Conservation (phyloP, 1,284 basidiomycete genomes). For the Ustilago trichophora region DNA sequence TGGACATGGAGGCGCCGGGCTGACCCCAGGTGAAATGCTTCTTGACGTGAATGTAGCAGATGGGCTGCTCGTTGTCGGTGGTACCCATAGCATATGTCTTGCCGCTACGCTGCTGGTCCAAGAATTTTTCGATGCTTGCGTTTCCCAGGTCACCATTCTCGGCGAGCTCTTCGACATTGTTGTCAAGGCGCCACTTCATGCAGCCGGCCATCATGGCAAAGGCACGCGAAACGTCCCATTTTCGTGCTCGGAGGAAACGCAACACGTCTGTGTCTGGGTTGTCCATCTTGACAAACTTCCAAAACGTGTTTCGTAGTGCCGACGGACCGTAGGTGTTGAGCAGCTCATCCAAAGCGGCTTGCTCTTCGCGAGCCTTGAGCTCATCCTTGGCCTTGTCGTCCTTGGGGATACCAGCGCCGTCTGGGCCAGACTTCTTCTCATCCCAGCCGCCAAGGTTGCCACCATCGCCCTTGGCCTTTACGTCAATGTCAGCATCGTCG, state of each 20-base stretch:
- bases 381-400: constrained; percentile 64
- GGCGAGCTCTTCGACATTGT: constrained; percentile 65
- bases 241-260: constrained; percentile 67
- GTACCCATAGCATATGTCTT: constrained; percentile 67
- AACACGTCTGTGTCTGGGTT: constrained; percentile 63
- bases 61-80: constrained; percentile 64
- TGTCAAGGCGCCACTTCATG: constrained; percentile 64
- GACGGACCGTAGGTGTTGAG: constrained; percentile 66
- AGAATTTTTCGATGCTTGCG: constrained; percentile 64
- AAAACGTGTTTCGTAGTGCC: constrained; percentile 64
- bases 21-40: constrained; percentile 61
- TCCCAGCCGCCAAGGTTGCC: constrained; percentile 40
- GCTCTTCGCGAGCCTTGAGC: constrained; percentile 63
- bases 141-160: constrained; percentile 66
- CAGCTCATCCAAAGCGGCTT: constrained; percentile 63
- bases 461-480: constrained; percentile 13
- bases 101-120: constrained; percentile 64
- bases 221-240: constrained; percentile 67
- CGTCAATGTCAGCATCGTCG: constrained; percentile 26
- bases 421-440: constrained; percentile 41
- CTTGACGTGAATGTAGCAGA: constrained; percentile 63
- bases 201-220: constrained; percentile 67
- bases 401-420: constrained; percentile 61
- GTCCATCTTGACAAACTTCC: constrained; percentile 65
- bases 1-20: constrained; percentile 66